A percentile compares a stretch with the other conserved stretches of the same genome.
phyloP scores from a whole-genome alignment of 371 early-diverging fungal genomes.

The Gilbertella persicaria region DNA sequence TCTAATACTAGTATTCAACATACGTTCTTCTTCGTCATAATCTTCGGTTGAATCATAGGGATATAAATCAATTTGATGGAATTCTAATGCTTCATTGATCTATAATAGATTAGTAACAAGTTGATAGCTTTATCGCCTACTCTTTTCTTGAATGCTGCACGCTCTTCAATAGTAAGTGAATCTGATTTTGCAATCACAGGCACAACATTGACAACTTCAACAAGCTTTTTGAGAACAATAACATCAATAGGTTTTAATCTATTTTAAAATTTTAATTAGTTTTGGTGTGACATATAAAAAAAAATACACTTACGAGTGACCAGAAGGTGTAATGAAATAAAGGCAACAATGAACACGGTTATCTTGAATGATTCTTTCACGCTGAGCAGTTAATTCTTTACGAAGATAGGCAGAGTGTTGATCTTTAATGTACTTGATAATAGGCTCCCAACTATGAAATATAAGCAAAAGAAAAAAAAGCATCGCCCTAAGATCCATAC shows the following conservation, averaged over 20 bases:
- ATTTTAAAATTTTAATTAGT: slow-evolving; percentile 11
- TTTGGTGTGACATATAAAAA: slow-evolving; percentile 1
- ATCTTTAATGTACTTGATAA: slow-evolving; percentile 90
- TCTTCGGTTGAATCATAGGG: slow-evolving; percentile 85
- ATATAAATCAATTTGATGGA: slow-evolving; percentile 89
- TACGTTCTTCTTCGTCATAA: slow-evolving; percentile 71
- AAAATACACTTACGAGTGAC: slow-evolving; percentile 60
- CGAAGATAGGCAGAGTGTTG: slow-evolving; percentile 88
- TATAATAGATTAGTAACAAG: slow-evolving; percentile 12
- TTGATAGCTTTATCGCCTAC: slow-evolving; percentile 36
- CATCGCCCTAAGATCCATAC: slow-evolving; percentile 31
- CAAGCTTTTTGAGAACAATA: slow-evolving; percentile 71
- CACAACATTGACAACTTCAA: slow-evolving; percentile 79
- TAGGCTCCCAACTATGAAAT: slow-evolving; percentile 77
- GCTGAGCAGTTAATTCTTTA: slow-evolving; percentile 83
- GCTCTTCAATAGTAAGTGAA: slow-evolving; percentile 78
- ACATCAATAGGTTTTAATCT: slow-evolving; percentile 82
- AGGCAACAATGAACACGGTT: slow-evolving; percentile 80
- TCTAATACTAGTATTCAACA: slow-evolving; percentile 70
- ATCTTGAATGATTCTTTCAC: slow-evolving; percentile 84
- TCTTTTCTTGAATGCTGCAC: slow-evolving; percentile 69
- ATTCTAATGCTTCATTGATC: slow-evolving; percentile 89
- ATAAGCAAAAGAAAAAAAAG: neutral
- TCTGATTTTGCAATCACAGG: slow-evolving; percentile 90
- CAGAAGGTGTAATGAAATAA: slow-evolving; percentile 76